Evolutionary conservation across 306 rosid genomes (phyloP).

Genomic region (Lagenaria siceraria): DNA sequence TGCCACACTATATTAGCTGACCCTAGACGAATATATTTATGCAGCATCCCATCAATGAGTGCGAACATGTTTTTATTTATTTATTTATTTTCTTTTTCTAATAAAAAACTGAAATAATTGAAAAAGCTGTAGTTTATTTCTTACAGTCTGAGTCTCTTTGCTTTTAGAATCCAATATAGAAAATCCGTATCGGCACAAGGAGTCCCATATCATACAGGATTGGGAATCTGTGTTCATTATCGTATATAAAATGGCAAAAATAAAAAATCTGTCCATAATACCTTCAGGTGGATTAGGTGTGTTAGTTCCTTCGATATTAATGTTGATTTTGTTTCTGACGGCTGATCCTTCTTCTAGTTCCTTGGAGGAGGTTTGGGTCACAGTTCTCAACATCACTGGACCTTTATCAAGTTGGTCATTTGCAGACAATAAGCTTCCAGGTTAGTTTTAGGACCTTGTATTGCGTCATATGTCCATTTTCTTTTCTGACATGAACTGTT

Average conservation of each 20-base stretch:
- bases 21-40: background rate
- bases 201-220: background rate
- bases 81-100: background rate
- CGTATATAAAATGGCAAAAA: background rate
- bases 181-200: background rate
- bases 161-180: background rate
- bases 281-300: background rate
- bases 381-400: constrained; percentile 88
- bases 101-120: background rate
- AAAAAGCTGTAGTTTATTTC: background rate
- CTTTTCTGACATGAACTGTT: constrained; percentile 7
- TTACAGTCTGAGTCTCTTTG: background rate
- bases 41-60: background rate
- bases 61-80: background rate
- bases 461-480: constrained; percentile 1
- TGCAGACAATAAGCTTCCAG: constrained; percentile 72
- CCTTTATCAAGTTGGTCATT: constrained; percentile 98
- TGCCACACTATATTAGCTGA: background rate
- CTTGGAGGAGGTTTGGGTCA: constrained; percentile 82
- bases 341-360: constrained; percentile 38
- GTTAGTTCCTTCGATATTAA: background rate
- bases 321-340: background rate
- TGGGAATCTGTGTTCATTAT: background rate
- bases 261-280: background rate
- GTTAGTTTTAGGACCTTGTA: constrained; percentile 21